These are phyloP conservation scores for Phycomyces blakesleeanus DNA, from an alignment of 192 early-diverging fungal species.

Conservation along the genomic window DNA sequence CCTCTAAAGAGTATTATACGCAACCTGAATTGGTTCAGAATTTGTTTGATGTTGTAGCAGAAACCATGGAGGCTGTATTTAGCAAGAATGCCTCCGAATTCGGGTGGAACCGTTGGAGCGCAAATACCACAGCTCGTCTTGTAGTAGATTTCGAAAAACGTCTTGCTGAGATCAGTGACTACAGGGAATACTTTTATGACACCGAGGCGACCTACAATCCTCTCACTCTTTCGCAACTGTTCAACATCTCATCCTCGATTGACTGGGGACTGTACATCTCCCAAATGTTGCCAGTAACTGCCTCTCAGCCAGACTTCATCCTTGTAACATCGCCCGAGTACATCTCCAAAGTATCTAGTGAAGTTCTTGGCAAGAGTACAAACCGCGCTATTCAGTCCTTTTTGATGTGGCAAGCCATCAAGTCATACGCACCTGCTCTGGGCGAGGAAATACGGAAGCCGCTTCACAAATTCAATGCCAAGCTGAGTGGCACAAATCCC, in stretches of 20 bases:
- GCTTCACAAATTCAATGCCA: slow-evolving; percentile 26
- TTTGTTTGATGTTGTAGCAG: slow-evolving; percentile 40
- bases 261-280: slow-evolving; percentile 39
- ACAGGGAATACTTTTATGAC: slow-evolving; percentile 44
- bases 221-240: slow-evolving; percentile 31
- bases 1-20: slow-evolving; percentile 63
- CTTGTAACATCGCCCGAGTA: slow-evolving; percentile 30
- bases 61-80: slow-evolving; percentile 42
- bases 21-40: slow-evolving; percentile 41
- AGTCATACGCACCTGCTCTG: slow-evolving; percentile 31
- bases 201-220: slow-evolving; percentile 51
- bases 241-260: slow-evolving; percentile 22
- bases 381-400: slow-evolving; percentile 42
- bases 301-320: slow-evolving; percentile 21
- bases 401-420: slow-evolving; percentile 49
- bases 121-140: slow-evolving; percentile 36
- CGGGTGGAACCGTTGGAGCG: slow-evolving; percentile 10
- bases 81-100: neutral
- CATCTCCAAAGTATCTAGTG: slow-evolving; percentile 26
- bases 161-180: slow-evolving; percentile 49
- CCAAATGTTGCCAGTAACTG: slow-evolving; percentile 21
- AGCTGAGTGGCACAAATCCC: slow-evolving; percentile 44
- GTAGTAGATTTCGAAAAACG: slow-evolving; percentile 60
- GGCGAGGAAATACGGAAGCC: slow-evolving; percentile 41
- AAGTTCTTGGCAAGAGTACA: slow-evolving; percentile 36